Evolutionary conservation across 768 basidiomycete genomes (phyloP), one percentile per base, ranked within the genome.

Genomic region (Cubamyces lactineus): DNA sequence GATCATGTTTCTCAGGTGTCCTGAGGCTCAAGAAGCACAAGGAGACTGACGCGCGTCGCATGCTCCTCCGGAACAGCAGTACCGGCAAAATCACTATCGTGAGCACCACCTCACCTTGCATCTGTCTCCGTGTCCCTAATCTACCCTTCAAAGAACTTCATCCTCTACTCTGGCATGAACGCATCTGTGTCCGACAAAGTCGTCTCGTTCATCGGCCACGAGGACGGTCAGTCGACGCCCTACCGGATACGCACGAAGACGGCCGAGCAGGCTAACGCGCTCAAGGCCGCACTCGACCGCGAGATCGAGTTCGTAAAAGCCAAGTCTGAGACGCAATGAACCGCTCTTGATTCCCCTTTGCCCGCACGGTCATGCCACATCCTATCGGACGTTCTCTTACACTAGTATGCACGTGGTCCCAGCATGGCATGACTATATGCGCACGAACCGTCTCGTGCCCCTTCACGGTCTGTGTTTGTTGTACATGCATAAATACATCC

Each of bases 21-120:
- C 67, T 92, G 53, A 82, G 87, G 59, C 68, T 92, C 62, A 93
- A 94, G 70, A 91, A 83, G 67, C 86, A 92, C 71, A 91, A 86
- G 63, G 82, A 82, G 62, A 84, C 79, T 0, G 78, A 74, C 34
- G 70, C 78, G 51, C 80, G 89, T 42, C 81, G 91, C 43, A 68
- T 89, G 57, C 78, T 94, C 39, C 74, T 92, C 69, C 81, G 91
- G 56, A 91, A 91, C 65, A 89, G 84, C 67, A 82, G 75, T 49
- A 90, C 88, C 23, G 91, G 91, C 17, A 91, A 88, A 71, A 84
- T 94, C 64, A 78, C 84, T 58, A 78, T 93, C 43, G 91, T 93
- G 61, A 50, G 89, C 82, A 19, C 49, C 43, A 19, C 4, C 28
- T 38, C 17, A 17, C 9, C 9, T 6, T n/a, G 15, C 38, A 21